A percentile compares a stretch with the other conserved stretches of the same genome.
phyloP scores from a whole-genome alignment of 2,329 filamentous ascomycete genomes.

The Fusarium sp. region DNA sequence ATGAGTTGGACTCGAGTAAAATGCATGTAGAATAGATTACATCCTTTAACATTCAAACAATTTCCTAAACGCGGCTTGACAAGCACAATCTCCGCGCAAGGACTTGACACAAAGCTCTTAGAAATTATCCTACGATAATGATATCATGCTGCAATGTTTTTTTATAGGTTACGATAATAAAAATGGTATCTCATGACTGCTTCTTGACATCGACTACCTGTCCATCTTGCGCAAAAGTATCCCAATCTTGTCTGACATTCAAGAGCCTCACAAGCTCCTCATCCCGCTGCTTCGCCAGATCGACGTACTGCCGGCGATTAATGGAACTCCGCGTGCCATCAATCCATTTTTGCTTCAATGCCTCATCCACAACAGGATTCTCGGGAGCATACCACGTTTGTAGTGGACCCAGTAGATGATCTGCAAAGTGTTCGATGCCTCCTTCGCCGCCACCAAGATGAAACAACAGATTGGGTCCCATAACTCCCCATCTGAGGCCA shows the following conservation, averaged over 20 bases:
- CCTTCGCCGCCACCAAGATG: constrained; percentile 34
- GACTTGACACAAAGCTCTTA: too few species aligned
- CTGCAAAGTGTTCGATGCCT: constrained; percentile 31
- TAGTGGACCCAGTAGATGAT: constrained; percentile 19
- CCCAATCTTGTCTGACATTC: constrained; percentile 31
- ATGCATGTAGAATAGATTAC: too few species aligned
- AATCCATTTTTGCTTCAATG: constrained; percentile 23
- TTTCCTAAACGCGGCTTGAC: too few species aligned
- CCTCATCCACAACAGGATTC: constrained; percentile 26
- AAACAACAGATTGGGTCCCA: constrained; percentile 25
- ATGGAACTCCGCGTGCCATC: constrained; percentile 6
- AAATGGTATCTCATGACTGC: neutral
- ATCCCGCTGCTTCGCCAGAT: constrained; percentile 24
- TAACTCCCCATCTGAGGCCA: constrained; percentile 24
- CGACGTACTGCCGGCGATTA: neutral
- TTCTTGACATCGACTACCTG: neutral
- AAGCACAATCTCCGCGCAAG: too few species aligned
- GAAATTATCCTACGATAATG: too few species aligned
- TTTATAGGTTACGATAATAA: too few species aligned
- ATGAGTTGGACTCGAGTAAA: too few species aligned
- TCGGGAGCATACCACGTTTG: constrained; percentile 30
- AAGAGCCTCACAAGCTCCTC: constrained; percentile 28
- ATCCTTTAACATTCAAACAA: too few species aligned
- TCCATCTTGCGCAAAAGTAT: constrained; percentile 1
- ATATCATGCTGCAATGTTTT: too few species aligned